phyloP scores from a whole-genome alignment of 1,284 basidiomycete genomes.

The Ganoderma leucocontextum region DNA sequence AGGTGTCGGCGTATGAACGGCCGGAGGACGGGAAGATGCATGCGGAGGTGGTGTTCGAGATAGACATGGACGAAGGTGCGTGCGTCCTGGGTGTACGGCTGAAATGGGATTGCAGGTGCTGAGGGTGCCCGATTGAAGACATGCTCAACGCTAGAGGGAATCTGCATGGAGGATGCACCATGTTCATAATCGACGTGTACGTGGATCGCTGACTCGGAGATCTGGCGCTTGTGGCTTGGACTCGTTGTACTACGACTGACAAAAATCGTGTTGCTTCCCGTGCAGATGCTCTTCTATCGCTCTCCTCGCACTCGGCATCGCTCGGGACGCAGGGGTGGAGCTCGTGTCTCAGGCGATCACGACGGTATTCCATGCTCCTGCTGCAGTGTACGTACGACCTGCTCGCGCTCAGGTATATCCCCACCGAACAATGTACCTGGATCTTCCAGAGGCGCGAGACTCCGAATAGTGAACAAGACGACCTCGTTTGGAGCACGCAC shows the following conservation, averaged over 20 bases:
- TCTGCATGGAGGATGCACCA: slow-evolving; percentile 5
- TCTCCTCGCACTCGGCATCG: slow-evolving; percentile 63
- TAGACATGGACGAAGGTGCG: slow-evolving; percentile 3
- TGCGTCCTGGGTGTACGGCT: background rate
- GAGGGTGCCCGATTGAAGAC: background rate
- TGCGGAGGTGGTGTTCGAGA: slow-evolving; percentile 5
- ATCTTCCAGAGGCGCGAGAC: background rate
- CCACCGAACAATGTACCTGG: background rate
- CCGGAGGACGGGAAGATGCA: slow-evolving; percentile 6
- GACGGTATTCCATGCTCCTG: slow-evolving; percentile 69
- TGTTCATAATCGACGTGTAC: slow-evolving; percentile 14
- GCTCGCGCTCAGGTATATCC: background rate
- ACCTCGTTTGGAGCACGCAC: background rate
- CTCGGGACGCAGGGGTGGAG: slow-evolving; percentile 63
- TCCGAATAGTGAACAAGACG: background rate
- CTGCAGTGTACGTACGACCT: slow-evolving; percentile 50
- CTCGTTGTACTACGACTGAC: background rate
- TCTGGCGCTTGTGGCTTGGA: background rate
- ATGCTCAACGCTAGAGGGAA: slow-evolving; percentile 7
- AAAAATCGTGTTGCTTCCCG: background rate
- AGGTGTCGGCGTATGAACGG: background rate
- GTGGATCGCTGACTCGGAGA: background rate
- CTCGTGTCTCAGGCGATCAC: slow-evolving; percentile 75
- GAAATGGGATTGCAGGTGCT: background rate
- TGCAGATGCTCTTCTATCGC: slow-evolving; percentile 68